Conservation (phyloP, 2,329 filamentous ascomycete species). For the Ophiocordyceps robertsii region DNA sequence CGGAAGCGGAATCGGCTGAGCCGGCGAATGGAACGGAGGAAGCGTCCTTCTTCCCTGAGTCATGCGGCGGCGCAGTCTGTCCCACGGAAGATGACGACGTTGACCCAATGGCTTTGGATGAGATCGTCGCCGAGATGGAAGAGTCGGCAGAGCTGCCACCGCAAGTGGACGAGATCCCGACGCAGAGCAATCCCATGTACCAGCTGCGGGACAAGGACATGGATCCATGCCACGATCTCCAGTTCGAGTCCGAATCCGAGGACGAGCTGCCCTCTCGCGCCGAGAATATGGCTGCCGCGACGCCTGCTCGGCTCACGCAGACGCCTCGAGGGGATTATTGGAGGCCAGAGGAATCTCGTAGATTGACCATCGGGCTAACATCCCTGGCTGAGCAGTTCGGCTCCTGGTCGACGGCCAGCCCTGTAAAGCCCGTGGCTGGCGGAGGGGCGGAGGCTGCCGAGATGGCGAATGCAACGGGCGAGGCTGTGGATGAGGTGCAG, state of each 20-base stretch:
- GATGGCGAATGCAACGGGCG: neutral
- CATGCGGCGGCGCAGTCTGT: neutral
- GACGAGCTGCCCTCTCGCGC: conserved; percentile 27
- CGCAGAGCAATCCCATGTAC: conserved; percentile 9
- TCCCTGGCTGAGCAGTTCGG: conserved; percentile 48
- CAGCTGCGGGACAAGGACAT: conserved; percentile 35
- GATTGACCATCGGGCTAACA: conserved; percentile 40
- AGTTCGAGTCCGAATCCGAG: conserved; percentile 42
- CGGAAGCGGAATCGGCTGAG: neutral
- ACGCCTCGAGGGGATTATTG: neutral
- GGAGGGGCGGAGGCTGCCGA: too few species aligned
- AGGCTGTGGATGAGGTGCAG: neutral
- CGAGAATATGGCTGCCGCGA: conserved; percentile 19
- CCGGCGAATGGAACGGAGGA: neutral
- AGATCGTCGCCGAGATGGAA: conserved; percentile 5
- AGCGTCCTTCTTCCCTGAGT: neutral
- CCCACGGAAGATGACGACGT: conserved; percentile 1
- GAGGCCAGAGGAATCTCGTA: conserved; percentile 3
- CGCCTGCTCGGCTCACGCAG: conserved; percentile 21
- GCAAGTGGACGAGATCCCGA: neutral
- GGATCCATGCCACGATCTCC: conserved; percentile 24
- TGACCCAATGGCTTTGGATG: conserved; percentile 12
- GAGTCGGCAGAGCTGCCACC: conserved; percentile 3
- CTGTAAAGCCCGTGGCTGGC: conserved; percentile 9
- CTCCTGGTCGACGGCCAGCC: conserved; percentile 49